Evolutionary conservation across 2,329 filamentous ascomycete genomes (phyloP).

Genomic region (Cladobotryum protrusum): DNA sequence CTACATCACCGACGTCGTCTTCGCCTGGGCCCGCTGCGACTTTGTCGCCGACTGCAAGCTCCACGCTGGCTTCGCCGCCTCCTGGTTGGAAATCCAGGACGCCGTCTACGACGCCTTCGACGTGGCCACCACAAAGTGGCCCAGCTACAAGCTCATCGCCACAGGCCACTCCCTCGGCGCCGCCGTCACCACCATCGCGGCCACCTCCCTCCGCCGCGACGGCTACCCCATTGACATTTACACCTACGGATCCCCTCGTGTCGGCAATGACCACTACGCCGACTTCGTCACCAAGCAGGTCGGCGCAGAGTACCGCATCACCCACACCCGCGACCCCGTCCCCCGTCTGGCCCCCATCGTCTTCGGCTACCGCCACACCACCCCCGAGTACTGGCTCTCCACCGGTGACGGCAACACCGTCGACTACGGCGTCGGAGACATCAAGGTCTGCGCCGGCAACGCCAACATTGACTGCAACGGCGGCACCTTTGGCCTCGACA

Average conservation of each 20-base stretch:
- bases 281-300: conserved; percentile 47
- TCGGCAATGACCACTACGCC: conserved; percentile 52
- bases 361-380: conserved; percentile 59
- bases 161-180: conserved; percentile 66
- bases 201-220: conserved; percentile 45
- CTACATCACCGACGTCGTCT: conserved; percentile 51
- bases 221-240: conserved; percentile 49
- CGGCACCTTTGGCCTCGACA: conserved; percentile 39
- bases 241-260: conserved; percentile 61
- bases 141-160: conserved; percentile 47
- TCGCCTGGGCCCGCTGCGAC: conserved; percentile 23
- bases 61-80: conserved; percentile 53
- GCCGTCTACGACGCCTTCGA: conserved; percentile 38
- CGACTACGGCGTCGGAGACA: conserved; percentile 32
- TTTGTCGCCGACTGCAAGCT: conserved; percentile 39
- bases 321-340: conserved; percentile 61
- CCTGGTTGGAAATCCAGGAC: conserved; percentile 48
- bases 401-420: conserved; percentile 26
- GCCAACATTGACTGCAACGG: conserved; percentile 45
- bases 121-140: conserved; percentile 38
- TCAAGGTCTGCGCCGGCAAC: conserved; percentile 44
- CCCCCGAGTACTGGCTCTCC: conserved; percentile 61
- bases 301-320: conserved; percentile 55
- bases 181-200: conserved; percentile 56
- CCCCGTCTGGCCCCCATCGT: conserved; percentile 58